A percentile compares a stretch with the other conserved stretches of the same genome.
Evolutionary conservation across 2,329 filamentous ascomycete genomes (phyloP).

Genomic region (Kalmusia sp.): DNA sequence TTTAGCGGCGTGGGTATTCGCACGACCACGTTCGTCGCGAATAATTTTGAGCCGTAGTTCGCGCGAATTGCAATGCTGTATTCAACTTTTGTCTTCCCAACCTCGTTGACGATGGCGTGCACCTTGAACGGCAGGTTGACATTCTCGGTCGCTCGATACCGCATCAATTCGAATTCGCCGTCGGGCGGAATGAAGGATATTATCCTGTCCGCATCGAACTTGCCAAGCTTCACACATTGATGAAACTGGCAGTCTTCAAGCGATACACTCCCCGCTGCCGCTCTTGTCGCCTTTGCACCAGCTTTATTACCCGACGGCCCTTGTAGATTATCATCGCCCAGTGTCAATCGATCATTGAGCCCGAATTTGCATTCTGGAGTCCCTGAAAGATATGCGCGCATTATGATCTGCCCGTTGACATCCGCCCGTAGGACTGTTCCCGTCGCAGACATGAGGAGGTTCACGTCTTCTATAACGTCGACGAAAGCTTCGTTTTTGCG

Average conservation of each 20-base stretch:
- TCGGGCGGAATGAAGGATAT: conserved; percentile 97
- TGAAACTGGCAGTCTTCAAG: conserved; percentile 99
- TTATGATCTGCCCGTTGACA: conserved; percentile 96
- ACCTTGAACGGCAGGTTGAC: conserved; percentile 99
- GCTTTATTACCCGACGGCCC: conserved; percentile 75
- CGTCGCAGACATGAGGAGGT: conserved; percentile 97
- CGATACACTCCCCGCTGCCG: conserved; percentile 92
- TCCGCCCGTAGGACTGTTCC: conserved; percentile 94
- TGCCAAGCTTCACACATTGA: conserved; percentile 96
- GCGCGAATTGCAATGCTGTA: conserved; percentile 98
- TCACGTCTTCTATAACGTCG: conserved; percentile 98
- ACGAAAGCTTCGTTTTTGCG: conserved; percentile 99
- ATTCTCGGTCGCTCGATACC: conserved; percentile 96
- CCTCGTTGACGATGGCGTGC: conserved; percentile 96
- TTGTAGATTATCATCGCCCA: conserved; percentile 72
- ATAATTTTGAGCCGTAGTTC: conserved; percentile 95
- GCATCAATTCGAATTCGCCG: conserved; percentile 98
- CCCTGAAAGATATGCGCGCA: conserved; percentile 96
- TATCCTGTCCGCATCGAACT: conserved; percentile 95
- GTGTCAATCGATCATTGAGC: conserved; percentile 89
- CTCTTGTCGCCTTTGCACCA: conserved; percentile 89
- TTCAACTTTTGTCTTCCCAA: conserved; percentile 96
- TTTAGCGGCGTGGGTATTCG: conserved; percentile 96
- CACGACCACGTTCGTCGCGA: conserved; percentile 94
- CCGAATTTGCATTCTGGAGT: conserved; percentile 99